These are phyloP conservation scores for Rhodotorula sp. DNA, from an alignment of 1,284 basidiomycete species.

Conservation along the genomic window DNA sequence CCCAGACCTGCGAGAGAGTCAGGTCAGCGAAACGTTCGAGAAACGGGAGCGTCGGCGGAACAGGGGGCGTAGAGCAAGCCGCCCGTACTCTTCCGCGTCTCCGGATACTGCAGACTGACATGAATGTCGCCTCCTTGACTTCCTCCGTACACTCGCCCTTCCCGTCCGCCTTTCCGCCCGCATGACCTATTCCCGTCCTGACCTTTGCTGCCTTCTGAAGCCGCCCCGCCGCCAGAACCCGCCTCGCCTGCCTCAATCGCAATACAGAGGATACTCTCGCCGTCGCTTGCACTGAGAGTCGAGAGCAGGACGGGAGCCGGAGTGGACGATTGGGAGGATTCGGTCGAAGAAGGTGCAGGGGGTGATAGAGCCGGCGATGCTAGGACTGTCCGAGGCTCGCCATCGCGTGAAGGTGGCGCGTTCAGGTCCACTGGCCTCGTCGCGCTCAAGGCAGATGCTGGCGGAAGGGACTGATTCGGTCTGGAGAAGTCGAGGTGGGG, in stretches of 20 bases:
- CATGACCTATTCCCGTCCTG: not conserved
- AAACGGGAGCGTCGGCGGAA: not conserved
- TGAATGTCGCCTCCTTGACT: constrained; percentile 74
- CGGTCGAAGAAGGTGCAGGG: not conserved
- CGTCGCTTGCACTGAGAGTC: constrained; percentile 23
- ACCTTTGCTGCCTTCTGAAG: too few relatives aligned
- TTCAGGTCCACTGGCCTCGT: not conserved
- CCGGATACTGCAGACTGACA: constrained; percentile 53
- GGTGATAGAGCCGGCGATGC: too few relatives aligned
- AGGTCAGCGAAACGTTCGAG: not conserved
- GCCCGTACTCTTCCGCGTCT: not conserved
- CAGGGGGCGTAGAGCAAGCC: constrained; percentile 19
- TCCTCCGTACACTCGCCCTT: constrained; percentile 67
- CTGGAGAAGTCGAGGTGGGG: not conserved
- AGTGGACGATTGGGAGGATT: not conserved
- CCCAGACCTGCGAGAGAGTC: constrained; percentile 66
- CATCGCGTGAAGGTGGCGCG: not conserved
- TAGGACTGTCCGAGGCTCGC: too few relatives aligned
- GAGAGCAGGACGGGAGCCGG: constrained; percentile 11
- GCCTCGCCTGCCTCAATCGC: constrained; percentile 23
- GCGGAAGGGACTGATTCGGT: not conserved
- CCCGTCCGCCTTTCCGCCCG: not conserved
- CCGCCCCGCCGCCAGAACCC: not conserved
- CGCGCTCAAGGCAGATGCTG: not conserved
- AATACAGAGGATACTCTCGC: constrained; percentile 28